These are phyloP conservation scores for Fusarium annulatum DNA, from an alignment of 2,329 filamentous ascomycete species.

Conservation along the genomic window DNA sequence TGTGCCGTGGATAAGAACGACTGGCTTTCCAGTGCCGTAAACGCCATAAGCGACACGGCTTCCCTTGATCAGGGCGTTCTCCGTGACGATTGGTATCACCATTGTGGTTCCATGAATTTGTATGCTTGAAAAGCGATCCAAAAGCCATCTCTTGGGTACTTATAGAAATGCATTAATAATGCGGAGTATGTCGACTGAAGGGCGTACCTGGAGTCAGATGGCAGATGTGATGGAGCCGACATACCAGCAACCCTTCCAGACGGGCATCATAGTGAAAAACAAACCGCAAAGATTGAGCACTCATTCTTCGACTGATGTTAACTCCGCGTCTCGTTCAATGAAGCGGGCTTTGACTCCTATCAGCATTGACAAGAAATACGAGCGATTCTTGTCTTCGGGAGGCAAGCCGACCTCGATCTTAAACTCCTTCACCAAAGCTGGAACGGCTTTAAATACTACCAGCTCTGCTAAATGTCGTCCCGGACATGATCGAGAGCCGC, in stretches of 20 bases:
- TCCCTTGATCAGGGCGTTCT: constrained; percentile 44
- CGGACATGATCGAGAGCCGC: constrained; percentile 62
- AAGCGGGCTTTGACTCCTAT: constrained; percentile 59
- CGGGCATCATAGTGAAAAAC: not conserved
- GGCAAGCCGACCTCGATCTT: constrained; percentile 56
- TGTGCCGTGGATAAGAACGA: constrained; percentile 49
- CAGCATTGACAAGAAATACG: constrained; percentile 65
- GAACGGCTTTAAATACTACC: constrained; percentile 58
- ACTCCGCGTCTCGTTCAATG: constrained; percentile 3
- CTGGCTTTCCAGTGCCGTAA: constrained; percentile 41
- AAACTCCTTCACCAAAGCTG: constrained; percentile 57
- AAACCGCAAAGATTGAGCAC: accelerated
- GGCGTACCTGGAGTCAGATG: constrained; percentile 8
- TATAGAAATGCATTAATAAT: constrained; percentile 33
- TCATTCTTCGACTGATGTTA: too few relatives aligned
- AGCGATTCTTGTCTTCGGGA: constrained; percentile 52
- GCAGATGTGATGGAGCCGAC: not conserved
- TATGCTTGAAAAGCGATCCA: not conserved
- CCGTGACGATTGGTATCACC: constrained; percentile 40
- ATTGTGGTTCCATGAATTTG: not conserved
- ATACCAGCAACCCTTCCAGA: not conserved
- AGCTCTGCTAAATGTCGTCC: constrained; percentile 63
- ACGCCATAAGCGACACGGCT: constrained; percentile 46
- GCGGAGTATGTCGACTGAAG: constrained; percentile 26
- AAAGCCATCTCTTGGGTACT: not conserved